Percentiles rank a stretch among this genome's conserved stretches.
Conservation (phyloP, 2,329 filamentous ascomycete genomes). For the Colletotrichum cordylinicola region DNA sequence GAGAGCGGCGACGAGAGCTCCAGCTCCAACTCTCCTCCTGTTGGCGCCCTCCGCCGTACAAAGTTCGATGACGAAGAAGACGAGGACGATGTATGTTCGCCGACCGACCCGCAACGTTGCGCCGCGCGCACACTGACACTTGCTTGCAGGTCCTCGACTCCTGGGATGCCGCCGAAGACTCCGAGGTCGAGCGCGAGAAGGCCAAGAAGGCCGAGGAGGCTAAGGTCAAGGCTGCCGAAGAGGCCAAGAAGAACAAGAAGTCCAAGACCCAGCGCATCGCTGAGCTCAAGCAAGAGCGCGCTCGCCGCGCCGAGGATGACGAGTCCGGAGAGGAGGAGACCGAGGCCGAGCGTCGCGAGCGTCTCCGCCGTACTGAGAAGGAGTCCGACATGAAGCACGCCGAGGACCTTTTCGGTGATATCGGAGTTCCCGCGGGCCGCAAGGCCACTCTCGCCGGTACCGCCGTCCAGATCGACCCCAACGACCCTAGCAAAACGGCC, state of each 20-base stretch:
- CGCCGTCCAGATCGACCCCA: conserved; percentile 71
- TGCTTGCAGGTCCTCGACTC: conserved; percentile 80
- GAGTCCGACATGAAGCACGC: conserved; percentile 90
- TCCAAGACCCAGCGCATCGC: conserved; percentile 85
- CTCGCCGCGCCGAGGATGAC: conserved; percentile 53
- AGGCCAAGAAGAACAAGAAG: conserved; percentile 90
- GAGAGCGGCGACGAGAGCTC: conserved; percentile 41
- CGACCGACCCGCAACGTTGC: background rate
- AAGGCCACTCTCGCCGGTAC: conserved; percentile 70
- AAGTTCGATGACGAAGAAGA: conserved; percentile 93
- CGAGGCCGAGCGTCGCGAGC: conserved; percentile 74
- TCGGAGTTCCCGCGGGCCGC: conserved; percentile 70
- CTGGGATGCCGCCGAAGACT: conserved; percentile 97
- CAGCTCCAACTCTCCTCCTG: conserved; percentile 41
- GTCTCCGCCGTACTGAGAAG: conserved; percentile 81
- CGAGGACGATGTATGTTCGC: conserved; percentile 74
- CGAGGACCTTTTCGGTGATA: conserved; percentile 84
- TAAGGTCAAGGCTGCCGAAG: conserved; percentile 88
- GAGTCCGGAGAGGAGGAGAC: conserved; percentile 66
- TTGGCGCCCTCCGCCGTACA: conserved; percentile 47
- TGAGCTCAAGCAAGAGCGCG: conserved; percentile 72
- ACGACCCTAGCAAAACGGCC: conserved; percentile 78
- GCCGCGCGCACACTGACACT: background rate
- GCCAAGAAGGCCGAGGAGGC: conserved; percentile 83
- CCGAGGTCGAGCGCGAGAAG: conserved; percentile 96